Evolutionary conservation across 495 filamentous ascomycete species (phyloP).

Genomic region (Aspergillus olivimuriae): DNA sequence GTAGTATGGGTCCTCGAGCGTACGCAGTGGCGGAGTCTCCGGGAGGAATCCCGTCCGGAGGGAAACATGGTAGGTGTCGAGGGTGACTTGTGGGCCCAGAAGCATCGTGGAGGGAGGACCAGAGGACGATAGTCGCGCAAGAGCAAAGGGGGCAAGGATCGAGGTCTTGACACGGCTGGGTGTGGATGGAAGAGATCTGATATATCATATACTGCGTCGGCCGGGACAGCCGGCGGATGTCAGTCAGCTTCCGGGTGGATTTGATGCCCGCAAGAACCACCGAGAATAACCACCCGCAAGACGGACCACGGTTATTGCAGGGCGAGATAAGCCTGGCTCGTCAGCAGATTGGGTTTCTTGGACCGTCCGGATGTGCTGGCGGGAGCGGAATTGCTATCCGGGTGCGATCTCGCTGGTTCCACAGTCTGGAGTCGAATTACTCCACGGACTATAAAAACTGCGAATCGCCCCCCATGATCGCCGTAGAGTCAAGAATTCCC

Average conservation of each 20-base stretch:
- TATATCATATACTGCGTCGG: background rate
- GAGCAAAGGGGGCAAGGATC: background rate
- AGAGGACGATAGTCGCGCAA: background rate
- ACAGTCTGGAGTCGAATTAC: too few species aligned
- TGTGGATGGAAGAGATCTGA: background rate
- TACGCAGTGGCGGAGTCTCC: constrained; percentile 62
- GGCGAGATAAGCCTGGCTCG: too few species aligned
- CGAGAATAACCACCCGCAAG: too few species aligned
- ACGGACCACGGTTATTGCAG: too few species aligned
- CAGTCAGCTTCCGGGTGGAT: too few species aligned
- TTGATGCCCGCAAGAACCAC: too few species aligned
- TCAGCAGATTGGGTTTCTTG: background rate
- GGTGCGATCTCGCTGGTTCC: background rate
- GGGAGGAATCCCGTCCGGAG: constrained; percentile 82
- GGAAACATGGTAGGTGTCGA: constrained; percentile 80
- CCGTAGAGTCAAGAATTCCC: background rate
- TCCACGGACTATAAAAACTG: background rate
- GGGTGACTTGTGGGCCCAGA: constrained; percentile 56
- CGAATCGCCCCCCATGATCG: background rate
- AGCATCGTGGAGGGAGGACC: constrained; percentile 53
- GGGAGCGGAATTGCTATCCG: constrained; percentile 20
- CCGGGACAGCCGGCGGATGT: too few species aligned
- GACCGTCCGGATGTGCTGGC: constrained; percentile 10
- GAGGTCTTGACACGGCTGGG: background rate
- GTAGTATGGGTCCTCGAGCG: constrained; percentile 78